Evolutionary conservation across 2,329 filamentous ascomycete genomes (phyloP).

Genomic region (Sphaerulina populicola): DNA sequence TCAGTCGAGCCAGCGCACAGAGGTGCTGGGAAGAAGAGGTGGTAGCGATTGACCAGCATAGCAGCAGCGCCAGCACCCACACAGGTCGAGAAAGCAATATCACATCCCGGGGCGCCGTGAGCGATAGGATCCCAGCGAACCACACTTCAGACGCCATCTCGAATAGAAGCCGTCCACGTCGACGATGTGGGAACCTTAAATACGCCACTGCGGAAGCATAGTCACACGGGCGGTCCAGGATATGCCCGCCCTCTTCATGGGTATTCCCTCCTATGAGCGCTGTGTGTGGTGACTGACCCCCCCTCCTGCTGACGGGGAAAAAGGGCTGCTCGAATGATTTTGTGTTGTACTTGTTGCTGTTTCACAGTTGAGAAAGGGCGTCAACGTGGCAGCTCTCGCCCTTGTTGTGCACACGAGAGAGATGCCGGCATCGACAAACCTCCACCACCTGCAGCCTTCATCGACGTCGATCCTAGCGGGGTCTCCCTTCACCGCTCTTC

Average conservation of each 20-base stretch:
- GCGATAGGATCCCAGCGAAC: constrained; percentile 11
- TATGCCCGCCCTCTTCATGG: constrained; percentile 9
- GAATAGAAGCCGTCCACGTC: constrained; percentile 28
- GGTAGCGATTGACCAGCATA: constrained; percentile 3
- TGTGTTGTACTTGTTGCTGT: background rate
- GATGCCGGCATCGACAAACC: constrained; percentile 11
- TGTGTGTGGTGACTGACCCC: constrained; percentile 2
- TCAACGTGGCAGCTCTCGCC: constrained; percentile 6
- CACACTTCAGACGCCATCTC: constrained; percentile 21
- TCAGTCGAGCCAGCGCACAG: constrained; percentile 7
- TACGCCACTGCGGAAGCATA: constrained; percentile 14
- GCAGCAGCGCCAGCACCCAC: background rate
- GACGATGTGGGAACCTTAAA: constrained; percentile 25
- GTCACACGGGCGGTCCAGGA: constrained; percentile 17
- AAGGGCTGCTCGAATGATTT: constrained; percentile 10
- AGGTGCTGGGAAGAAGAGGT: background rate
- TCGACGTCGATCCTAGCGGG: constrained; percentile 11
- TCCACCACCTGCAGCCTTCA: constrained; percentile 1
- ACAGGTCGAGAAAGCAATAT: constrained; percentile 10
- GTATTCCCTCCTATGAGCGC: constrained; percentile 14
- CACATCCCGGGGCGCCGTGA: constrained; percentile 5
- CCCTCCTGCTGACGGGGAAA: constrained; percentile 8
- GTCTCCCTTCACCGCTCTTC: constrained; percentile 16
- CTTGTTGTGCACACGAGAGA: constrained; percentile 17
- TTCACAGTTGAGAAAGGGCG: constrained; percentile 7